Conservation (phyloP, 2,329 filamentous ascomycete species). For the Diaporthe vaccinii region DNA sequence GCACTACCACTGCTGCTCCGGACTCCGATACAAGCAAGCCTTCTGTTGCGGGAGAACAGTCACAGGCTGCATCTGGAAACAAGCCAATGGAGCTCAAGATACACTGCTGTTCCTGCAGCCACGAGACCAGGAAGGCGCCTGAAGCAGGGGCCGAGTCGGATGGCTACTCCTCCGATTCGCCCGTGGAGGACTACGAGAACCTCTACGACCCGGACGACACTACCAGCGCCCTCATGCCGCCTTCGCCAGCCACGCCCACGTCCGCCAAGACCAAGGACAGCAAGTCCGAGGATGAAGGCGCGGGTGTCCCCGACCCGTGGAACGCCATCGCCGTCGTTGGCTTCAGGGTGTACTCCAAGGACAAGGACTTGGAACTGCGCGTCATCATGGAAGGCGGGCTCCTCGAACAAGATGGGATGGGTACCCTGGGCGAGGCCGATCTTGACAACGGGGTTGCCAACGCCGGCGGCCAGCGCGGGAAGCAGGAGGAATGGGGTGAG, state of each 20-base stretch:
- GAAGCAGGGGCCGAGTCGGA: conserved; percentile 57
- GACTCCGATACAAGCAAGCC: neutral
- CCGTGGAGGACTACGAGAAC: conserved; percentile 71
- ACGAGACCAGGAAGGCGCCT: conserved; percentile 25
- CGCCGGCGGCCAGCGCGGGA: conserved; percentile 61
- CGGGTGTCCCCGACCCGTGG: conserved; percentile 68
- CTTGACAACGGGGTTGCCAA: conserved; percentile 70
- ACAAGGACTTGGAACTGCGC: conserved; percentile 65
- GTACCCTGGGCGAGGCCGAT: conserved; percentile 67
- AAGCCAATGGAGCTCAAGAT: conserved; percentile 37
- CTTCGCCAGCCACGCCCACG: conserved; percentile 52
- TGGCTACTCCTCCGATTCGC: conserved; percentile 71
- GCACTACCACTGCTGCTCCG: conserved; percentile 20
- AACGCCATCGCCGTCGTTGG: conserved; percentile 74
- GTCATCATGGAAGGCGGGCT: conserved; percentile 69
- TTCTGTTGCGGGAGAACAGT: neutral
- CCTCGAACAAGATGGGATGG: conserved; percentile 68
- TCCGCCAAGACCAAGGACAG: conserved; percentile 54
- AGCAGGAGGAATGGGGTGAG: conserved; percentile 36
- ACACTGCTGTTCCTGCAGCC: conserved; percentile 30
- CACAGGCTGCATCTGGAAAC: neutral
- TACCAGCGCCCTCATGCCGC: conserved; percentile 62
- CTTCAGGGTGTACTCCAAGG: conserved; percentile 71
- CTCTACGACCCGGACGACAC: conserved; percentile 72
- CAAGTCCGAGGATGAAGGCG: conserved; percentile 67